Evolutionary conservation across 371 early-diverging fungal genomes (phyloP).

Genomic region (Circinella minor): DNA sequence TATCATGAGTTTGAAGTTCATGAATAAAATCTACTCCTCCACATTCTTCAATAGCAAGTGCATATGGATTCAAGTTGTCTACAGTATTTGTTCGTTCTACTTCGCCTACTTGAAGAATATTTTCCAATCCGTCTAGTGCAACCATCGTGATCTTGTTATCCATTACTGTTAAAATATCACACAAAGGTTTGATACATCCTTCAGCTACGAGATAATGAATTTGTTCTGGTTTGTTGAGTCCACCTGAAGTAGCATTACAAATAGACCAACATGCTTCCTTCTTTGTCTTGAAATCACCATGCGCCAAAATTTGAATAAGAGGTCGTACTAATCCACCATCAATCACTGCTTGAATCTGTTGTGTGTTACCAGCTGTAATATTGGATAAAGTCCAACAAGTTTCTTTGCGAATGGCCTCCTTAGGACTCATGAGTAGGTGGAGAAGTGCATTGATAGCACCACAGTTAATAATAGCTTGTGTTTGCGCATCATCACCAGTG

Average conservation of each 20-base stretch:
- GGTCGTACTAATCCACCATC: slow-evolving; percentile 94
- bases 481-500: slow-evolving; percentile 98
- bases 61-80: slow-evolving; percentile 84
- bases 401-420: slow-evolving; percentile 98
- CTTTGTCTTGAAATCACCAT: slow-evolving; percentile 96
- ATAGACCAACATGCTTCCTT: slow-evolving; percentile 99
- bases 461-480: slow-evolving; percentile 94
- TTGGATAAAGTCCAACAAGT: slow-evolving; percentile 99
- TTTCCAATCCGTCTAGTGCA: slow-evolving; percentile 96
- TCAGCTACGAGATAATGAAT: slow-evolving; percentile 88
- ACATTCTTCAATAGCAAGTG: slow-evolving; percentile 90
- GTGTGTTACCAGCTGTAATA: slow-evolving; percentile 99
- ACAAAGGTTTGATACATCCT: slow-evolving; percentile 94
- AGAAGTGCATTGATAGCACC: slow-evolving; percentile 87
- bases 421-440: slow-evolving; percentile 81
- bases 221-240: slow-evolving; percentile 87
- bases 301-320: slow-evolving; percentile 85
- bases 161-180: slow-evolving; percentile 88
- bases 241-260: slow-evolving; percentile 97
- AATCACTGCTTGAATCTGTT: slow-evolving; percentile 95
- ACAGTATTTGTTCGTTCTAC: slow-evolving; percentile 44
- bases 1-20: slow-evolving; percentile 90
- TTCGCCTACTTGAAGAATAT: slow-evolving; percentile 97
- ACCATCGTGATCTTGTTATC: slow-evolving; percentile 96
- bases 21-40: slow-evolving; percentile 95